These are phyloP conservation scores for Stellera chamaejasme DNA, from an alignment of 345 rosid species.

Conservation along the genomic window DNA sequence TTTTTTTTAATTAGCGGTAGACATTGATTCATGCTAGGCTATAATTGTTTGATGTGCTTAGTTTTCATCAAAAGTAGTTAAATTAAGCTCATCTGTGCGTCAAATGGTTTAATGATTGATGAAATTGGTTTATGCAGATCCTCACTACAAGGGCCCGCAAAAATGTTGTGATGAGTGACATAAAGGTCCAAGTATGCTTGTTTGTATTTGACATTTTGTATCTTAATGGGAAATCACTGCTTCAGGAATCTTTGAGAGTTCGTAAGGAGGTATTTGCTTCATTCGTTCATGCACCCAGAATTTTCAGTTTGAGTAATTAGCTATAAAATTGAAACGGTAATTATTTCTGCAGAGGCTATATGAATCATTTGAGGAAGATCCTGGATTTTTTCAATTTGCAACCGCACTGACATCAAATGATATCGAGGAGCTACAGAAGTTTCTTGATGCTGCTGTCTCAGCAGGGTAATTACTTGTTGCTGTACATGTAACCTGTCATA, in stretches of 20 bases:
- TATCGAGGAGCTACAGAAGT: slow-evolving; percentile 84
- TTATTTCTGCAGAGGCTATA: slow-evolving; percentile 49
- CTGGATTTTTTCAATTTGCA: slow-evolving; percentile 84
- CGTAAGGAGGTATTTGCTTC: slow-evolving; percentile 65
- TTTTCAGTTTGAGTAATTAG: background rate
- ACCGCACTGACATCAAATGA: slow-evolving; percentile 77
- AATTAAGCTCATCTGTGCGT: slow-evolving; percentile 4
- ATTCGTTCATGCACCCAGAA: background rate
- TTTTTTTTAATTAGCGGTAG: background rate
- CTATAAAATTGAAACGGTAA: background rate
- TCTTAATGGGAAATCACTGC: slow-evolving; percentile 67
- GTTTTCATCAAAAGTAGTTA: background rate
- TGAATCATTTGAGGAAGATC: slow-evolving; percentile 71
- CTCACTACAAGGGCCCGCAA: slow-evolving; percentile 84
- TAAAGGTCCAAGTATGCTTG: slow-evolving; percentile 89
- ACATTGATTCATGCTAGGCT: background rate
- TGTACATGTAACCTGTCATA: slow-evolving; percentile 1
- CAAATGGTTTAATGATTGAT: slow-evolving; percentile 10
- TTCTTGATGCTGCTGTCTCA: slow-evolving; percentile 81
- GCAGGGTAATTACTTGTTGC: slow-evolving; percentile 48
- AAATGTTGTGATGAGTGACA: slow-evolving; percentile 70
- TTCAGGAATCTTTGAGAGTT: slow-evolving; percentile 63
- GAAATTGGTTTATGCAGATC: slow-evolving; percentile 29
- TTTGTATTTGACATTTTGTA: slow-evolving; percentile 87
- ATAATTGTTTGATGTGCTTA: background rate